Conservation (phyloP, 2,329 filamentous ascomycete genomes). For the Aspergillus melleus region DNA sequence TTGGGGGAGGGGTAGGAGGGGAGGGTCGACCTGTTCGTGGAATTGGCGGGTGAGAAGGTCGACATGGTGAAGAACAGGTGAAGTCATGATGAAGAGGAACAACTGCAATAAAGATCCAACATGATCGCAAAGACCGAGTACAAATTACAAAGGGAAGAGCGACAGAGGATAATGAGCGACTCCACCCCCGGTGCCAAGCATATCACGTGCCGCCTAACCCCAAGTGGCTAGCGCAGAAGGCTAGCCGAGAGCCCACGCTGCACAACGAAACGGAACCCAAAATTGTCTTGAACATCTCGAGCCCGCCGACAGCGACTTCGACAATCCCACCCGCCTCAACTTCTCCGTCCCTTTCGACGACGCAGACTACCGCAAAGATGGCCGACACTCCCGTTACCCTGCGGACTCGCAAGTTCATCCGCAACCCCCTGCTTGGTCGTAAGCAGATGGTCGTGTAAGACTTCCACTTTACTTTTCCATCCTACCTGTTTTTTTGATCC, state of each 20-base stretch:
- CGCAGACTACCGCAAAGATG: conserved; percentile 68
- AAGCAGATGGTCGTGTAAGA: conserved; percentile 99
- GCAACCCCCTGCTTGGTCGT: conserved; percentile 97
- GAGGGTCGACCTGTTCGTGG: conserved; percentile 68
- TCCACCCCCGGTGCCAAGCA: conserved; percentile 1
- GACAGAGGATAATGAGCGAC: too few relatives aligned
- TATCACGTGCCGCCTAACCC: conserved; percentile 16
- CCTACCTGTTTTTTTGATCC: conserved; percentile 11
- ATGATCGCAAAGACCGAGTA: not conserved
- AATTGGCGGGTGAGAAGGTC: conserved; percentile 64
- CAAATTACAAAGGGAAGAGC: too few relatives aligned
- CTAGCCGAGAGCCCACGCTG: conserved; percentile 44
- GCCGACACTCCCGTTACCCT: conserved; percentile 77
- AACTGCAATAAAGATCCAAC: not conserved
- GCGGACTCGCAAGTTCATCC: conserved; percentile 99
- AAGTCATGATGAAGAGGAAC: not conserved
- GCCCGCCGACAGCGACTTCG: conserved; percentile 31
- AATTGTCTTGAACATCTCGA: conserved; percentile 35
- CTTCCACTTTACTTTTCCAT: conserved; percentile 30
- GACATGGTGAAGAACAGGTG: not conserved
- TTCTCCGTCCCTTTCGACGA: conserved; percentile 25
- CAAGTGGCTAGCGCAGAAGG: conserved; percentile 30
- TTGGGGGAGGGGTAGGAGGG: conserved; percentile 64
- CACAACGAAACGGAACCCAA: conserved; percentile 29
- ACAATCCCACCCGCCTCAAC: conserved; percentile 28